Evolutionary conservation across 2,329 filamentous ascomycete genomes (phyloP), one percentile per base, ranked within the genome.

Genomic region (Arthrobotrys sinensis): DNA sequence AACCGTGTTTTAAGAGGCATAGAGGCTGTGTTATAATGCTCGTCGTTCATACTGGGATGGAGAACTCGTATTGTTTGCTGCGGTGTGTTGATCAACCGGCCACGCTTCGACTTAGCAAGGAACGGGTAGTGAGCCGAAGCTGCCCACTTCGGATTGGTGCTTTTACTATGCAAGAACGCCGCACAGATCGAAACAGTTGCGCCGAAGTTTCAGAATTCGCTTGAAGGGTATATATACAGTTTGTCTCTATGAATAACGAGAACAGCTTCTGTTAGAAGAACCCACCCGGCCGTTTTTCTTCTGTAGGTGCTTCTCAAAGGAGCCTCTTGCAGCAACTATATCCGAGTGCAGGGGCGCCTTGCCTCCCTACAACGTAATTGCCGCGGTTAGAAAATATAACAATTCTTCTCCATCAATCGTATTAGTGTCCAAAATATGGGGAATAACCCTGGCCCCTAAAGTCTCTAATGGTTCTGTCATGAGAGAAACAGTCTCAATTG

Each of bases 1-100:
- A 4, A 14, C 19, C 8, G 32, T 12, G 1, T 21, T 12, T 40
- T 21, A 34, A 57, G 32, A 57, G 16, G 14, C 34, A 40, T 14
- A 38, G 50, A 53, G 50, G 50, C 50, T 53, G 50, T 32, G 48
- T 52, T 28, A 34, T 11, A 19, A 52, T 52, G 46, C 21, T 52
- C 46, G 8, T 28, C 1, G 11, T 14, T 21, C 21, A 24, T 28
- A 19, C 14, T 8, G 24, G 46, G 46, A 24, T 48, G 46, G 46
- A 24, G 21, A 52, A 52, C 11, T 32, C 46, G 46, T 52, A 52
- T 52, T 10, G n/a, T 32, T 28, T 19, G 21, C 7, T 52, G 46
- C 19, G 19, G 7, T 28, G 12, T 28, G 46, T 11, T 8, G 28
- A 28, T 1, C 11, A 12, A 12, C 46, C 46, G 12, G 14, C 1